A percentile compares a stretch with the other conserved stretches of the same genome.
Conservation (phyloP, 805 yeast species). For the Yarrowia divulgata region DNA sequence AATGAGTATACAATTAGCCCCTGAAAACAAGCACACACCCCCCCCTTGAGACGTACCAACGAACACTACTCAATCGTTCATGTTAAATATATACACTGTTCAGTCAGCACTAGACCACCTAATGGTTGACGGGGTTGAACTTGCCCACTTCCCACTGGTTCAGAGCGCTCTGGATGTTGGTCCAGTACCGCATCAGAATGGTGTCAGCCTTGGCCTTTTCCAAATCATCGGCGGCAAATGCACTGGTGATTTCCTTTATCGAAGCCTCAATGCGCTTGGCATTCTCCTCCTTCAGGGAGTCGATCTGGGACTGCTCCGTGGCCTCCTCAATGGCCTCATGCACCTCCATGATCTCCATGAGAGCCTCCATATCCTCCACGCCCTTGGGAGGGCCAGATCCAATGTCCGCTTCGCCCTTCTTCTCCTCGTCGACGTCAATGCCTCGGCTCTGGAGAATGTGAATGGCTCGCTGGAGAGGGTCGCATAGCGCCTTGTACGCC, state of each 20-base stretch:
- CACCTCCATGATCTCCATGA: constrained; percentile 81
- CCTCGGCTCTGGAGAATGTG: constrained; percentile 59
- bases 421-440: constrained; percentile 58
- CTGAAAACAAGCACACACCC: too few relatives aligned
- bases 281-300: constrained; percentile 61
- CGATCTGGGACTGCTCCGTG: constrained; percentile 63
- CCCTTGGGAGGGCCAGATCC: constrained; percentile 50
- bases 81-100: constrained; percentile 21
- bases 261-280: constrained; percentile 59
- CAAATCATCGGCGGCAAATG: constrained; percentile 60
- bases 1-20: too few relatives aligned
- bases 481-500: constrained; percentile 75
- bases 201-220: constrained; percentile 69
- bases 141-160: constrained; percentile 39
- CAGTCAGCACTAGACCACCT: not conserved
- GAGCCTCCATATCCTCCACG: constrained; percentile 57
- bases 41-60: too few relatives aligned
- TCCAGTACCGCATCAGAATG: constrained; percentile 82
- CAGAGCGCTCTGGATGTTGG: constrained; percentile 57
- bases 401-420: constrained; percentile 43
- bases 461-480: constrained; percentile 76
- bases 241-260: constrained; percentile 56
- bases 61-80: not conserved
- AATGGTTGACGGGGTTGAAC: constrained; percentile 34
- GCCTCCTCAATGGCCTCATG: constrained; percentile 84